Base-by-base conservation (phyloP, 78 protist genomes). In the Dictyostelium brefeldianum region DNA sequence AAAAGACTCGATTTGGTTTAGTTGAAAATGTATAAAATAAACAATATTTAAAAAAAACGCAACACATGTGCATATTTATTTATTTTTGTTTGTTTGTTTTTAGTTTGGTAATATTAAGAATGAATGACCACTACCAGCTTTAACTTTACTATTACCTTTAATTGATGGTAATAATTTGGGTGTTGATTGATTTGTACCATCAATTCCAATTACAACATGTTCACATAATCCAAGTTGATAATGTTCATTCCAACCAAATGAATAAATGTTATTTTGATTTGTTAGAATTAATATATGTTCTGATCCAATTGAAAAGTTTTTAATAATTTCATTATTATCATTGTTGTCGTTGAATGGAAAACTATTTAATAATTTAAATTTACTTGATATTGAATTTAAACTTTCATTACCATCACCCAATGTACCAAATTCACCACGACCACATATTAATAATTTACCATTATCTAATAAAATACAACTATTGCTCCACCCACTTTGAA, bases 171-270 rank as follows among this genome's bases (percentile, higher is more conserved):
- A 15, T 50, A 87, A 10, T 50, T 46, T 9, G 4, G 92, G 92
- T 17, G 8, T 18, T 1, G 43, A 62, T 87, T 87, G 53, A 77
- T 87, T 87, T 4, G 57, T 78, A 8, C 92, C 92, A 48, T 87
- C 92, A 7, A 4, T 10, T 20, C 92, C 92, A 22, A 75, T 48
- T 75, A 54, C 4, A 10, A 87, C 83, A 20, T 25, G 15, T 43
- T 87, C 92, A 20, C 79, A 22, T 17, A 56, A 53, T 0, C 92
- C 92, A 3, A 87, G 41, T 62, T 87, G 92, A 46, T 59, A 87
- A 64, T 87, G 92, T 64, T 87, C 92, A 62, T 87, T 87, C 92
- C 92, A 87, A 29, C 92, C 92, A 77, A 87, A 56, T 11, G 92
- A 57, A 15, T 77, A 87, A 1, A 87, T 25, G 0, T 36, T 27